Percentiles rank a stretch among this genome's conserved stretches.
phyloP scores from a whole-genome alignment of 768 basidiomycete species.

The Rhizopogon vinicolor region DNA sequence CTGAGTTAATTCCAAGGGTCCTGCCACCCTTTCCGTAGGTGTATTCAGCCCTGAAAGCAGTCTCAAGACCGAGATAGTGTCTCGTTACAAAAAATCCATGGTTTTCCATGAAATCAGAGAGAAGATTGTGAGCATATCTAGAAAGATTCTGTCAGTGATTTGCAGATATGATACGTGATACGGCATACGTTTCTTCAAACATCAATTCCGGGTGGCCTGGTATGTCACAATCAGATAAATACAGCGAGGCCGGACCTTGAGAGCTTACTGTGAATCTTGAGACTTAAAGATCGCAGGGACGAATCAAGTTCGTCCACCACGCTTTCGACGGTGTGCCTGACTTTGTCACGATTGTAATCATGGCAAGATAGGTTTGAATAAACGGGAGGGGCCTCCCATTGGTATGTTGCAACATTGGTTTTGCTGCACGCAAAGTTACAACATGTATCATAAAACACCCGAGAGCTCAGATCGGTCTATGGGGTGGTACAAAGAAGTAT shows the following conservation, averaged over 20 bases:
- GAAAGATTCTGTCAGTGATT: constrained; percentile 5
- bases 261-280: constrained; percentile 64
- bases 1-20: constrained; percentile 74
- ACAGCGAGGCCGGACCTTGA: constrained; percentile 4
- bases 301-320: constrained; percentile 47
- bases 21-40: constrained; percentile 54
- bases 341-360: constrained; percentile 22
- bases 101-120: constrained; percentile 61
- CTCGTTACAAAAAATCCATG: constrained; percentile 69
- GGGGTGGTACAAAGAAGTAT: not conserved
- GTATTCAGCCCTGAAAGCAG: constrained; percentile 78
- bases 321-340: constrained; percentile 49
- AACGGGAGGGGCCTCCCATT: constrained; percentile 34
- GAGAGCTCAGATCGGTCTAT: constrained; percentile 9
- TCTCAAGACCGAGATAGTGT: constrained; percentile 65
- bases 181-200: constrained; percentile 59
- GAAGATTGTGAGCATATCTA: constrained; percentile 68
- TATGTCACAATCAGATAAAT: constrained; percentile 11
- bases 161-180: not conserved
- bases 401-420: constrained; percentile 22
- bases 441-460: constrained; percentile 34
- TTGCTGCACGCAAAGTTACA: constrained; percentile 38
- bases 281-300: constrained; percentile 58
- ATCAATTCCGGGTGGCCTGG: constrained; percentile 62
- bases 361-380: constrained; percentile 28